Conservation (phyloP, 2,329 filamentous ascomycete genomes). For the Zopfia rhizophila region DNA sequence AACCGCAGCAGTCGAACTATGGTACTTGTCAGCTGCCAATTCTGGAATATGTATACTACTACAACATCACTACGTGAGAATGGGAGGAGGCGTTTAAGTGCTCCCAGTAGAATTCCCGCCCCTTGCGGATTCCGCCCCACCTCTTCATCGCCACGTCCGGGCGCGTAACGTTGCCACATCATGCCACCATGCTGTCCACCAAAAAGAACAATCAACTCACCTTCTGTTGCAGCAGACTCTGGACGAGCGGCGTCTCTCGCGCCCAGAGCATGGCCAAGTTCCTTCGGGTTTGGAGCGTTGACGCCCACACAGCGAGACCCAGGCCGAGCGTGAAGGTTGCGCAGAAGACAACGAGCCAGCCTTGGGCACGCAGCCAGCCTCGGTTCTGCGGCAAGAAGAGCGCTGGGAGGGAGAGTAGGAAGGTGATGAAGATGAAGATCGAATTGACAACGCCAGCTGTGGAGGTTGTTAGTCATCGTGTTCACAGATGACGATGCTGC, state of each 20-base stretch:
- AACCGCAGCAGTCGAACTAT: slow-evolving; percentile 86
- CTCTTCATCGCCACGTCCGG: background rate
- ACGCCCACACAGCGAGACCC: slow-evolving; percentile 70
- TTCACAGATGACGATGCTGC: slow-evolving; percentile 9
- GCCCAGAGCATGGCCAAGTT: slow-evolving; percentile 72
- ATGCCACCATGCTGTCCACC: background rate
- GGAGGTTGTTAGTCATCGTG: slow-evolving; percentile 31
- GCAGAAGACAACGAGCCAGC: slow-evolving; percentile 74
- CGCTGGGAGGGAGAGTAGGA: slow-evolving; percentile 76
- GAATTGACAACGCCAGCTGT: slow-evolving; percentile 77
- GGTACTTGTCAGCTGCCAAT: too few relatives aligned
- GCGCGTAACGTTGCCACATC: too few relatives aligned
- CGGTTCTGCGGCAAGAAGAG: slow-evolving; percentile 73
- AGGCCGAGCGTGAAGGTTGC: slow-evolving; percentile 72
- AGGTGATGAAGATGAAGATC: slow-evolving; percentile 75
- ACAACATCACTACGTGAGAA: too few relatives aligned
- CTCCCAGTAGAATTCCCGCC: too few relatives aligned
- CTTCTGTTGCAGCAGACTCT: slow-evolving; percentile 75
- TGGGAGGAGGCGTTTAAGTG: too few relatives aligned
- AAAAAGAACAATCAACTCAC: slow-evolving; percentile 57
- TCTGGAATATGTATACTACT: too few relatives aligned
- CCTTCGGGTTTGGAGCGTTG: slow-evolving; percentile 74
- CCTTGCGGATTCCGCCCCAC: slow-evolving; percentile 15
- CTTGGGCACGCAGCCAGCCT: slow-evolving; percentile 75
- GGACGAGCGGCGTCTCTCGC: slow-evolving; percentile 64